These are phyloP conservation scores for Cadophora sp. DNA, from an alignment of 2,329 filamentous ascomycete genomes.

Conservation along the genomic window DNA sequence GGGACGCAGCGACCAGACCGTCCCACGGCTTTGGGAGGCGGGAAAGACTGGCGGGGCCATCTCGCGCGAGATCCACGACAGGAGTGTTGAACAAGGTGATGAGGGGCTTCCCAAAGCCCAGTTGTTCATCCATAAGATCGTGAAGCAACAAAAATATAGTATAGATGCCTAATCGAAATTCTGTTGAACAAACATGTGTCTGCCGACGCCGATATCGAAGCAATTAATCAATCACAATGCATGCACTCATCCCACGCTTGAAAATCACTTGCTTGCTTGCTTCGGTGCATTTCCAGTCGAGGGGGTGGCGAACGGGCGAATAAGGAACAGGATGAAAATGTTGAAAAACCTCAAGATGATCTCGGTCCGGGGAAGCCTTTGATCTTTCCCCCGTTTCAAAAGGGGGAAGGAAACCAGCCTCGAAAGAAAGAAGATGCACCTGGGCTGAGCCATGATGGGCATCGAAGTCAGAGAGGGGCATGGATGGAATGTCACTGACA, in stretches of 20 bases:
- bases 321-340: neutral
- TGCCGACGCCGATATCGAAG: neutral
- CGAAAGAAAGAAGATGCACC: neutral
- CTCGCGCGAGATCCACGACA: neutral
- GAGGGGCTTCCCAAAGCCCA: neutral
- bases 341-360: neutral
- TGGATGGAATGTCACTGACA: neutral
- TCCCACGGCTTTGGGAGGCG: constrained; percentile 10
- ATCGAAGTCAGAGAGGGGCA: neutral
- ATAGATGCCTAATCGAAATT: neutral
- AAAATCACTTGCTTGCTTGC: neutral
- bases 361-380: constrained; percentile 8
- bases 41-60: constrained; percentile 3
- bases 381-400: constrained; percentile 6
- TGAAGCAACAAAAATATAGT: neutral
- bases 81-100: neutral
- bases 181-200: neutral
- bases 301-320: neutral
- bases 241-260: neutral
- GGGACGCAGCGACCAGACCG: neutral
- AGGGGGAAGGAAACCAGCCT: neutral
- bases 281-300: constrained; percentile 7
- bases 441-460: neutral
- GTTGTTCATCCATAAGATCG: neutral
- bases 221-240: constrained; percentile 1